Evolutionary conservation across 495 filamentous ascomycete genomes (phyloP).

Genomic region (Penicillium macrosclerotiorum): DNA sequence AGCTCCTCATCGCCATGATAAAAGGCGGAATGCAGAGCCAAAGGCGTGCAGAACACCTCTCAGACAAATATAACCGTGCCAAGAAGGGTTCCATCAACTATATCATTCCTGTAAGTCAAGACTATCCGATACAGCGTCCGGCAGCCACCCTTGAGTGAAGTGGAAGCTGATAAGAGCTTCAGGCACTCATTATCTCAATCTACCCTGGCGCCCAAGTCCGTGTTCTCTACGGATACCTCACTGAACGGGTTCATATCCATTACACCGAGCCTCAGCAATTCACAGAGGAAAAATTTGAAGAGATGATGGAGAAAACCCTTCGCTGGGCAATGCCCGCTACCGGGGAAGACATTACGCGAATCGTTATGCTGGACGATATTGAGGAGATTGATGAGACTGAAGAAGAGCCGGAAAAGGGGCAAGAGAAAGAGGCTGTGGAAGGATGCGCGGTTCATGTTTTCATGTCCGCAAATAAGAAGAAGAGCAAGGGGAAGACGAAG

Average conservation of each 20-base stretch:
- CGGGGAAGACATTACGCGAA: not conserved
- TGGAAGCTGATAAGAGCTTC: not conserved
- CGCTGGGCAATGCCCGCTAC: not conserved
- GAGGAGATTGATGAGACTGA: not conserved
- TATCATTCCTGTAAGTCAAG: slow-evolving; percentile 1
- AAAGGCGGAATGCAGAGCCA: not conserved
- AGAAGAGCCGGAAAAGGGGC: not conserved
- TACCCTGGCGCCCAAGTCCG: slow-evolving; percentile 1
- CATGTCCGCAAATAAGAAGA: too few species aligned
- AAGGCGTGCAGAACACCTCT: not conserved
- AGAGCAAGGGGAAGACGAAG: not conserved
- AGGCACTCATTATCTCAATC: not conserved
- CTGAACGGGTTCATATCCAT: not conserved
- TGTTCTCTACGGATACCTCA: slow-evolving; percentile 2
- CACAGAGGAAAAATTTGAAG: not conserved
- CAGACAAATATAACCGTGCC: not conserved
- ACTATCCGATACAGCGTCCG: not conserved
- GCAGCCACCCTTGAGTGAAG: too few species aligned
- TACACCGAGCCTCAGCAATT: not conserved
- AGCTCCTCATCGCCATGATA: not conserved
- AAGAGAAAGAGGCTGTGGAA: not conserved
- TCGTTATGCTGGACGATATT: not conserved
- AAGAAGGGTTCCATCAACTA: not conserved
- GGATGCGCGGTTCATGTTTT: not conserved
- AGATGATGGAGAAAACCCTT: not conserved